These are phyloP conservation scores for Boechera divaricarpa DNA, from an alignment of 345 rosid species.

Conservation along the genomic window DNA sequence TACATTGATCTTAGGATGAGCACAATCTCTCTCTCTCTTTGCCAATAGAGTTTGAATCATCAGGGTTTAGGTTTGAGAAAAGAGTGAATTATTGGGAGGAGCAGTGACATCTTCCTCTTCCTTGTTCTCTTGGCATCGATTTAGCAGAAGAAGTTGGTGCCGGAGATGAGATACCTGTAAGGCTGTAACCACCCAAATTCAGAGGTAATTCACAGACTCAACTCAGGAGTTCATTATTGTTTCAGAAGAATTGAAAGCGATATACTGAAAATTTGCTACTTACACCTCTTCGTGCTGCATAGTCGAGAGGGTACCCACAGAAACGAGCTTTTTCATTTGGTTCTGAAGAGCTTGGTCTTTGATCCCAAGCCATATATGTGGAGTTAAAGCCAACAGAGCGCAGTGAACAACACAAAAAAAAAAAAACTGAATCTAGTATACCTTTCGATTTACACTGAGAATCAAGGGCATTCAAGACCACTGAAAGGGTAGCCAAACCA, in stretches of 20 bases:
- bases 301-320: conserved; percentile 58
- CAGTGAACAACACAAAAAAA: conserved; percentile 47
- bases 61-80: background rate
- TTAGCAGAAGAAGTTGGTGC: conserved; percentile 64
- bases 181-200: background rate
- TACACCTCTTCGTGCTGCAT: conserved; percentile 93
- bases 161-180: conserved; percentile 70
- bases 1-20: background rate
- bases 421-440: too few species aligned
- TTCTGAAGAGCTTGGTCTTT: conserved; percentile 56
- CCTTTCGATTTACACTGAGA: too few species aligned
- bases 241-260: background rate
- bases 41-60: conserved; percentile 23
- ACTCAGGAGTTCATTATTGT: background rate
- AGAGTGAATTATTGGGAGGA: conserved; percentile 12
- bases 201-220: background rate
- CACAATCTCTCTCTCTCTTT: background rate
- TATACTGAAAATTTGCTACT: background rate
- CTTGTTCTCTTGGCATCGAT: conserved; percentile 69
- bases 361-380: conserved; percentile 71
- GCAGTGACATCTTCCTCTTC: conserved; percentile 63
- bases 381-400: conserved; percentile 77
- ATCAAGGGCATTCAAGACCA: too few species aligned
- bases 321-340: conserved; percentile 59
- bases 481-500: too few species aligned